Evolutionary conservation across 2,329 filamentous ascomycete species (phyloP).

Genomic region (Rachicladosporium sp.): DNA sequence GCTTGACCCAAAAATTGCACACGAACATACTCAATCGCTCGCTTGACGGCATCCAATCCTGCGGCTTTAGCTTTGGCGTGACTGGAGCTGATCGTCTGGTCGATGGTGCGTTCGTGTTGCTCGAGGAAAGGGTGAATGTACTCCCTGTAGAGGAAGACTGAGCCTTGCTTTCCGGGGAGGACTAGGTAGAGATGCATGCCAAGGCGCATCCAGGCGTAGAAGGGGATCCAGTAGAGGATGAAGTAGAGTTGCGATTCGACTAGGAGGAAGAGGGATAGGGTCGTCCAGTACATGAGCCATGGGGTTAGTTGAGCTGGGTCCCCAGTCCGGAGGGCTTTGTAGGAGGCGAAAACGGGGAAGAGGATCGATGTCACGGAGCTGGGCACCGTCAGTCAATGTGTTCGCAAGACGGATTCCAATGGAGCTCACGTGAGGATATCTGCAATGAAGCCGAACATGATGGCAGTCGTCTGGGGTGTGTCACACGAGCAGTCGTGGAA

Average conservation of each 20-base stretch:
- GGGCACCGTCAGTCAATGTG: slow-evolving; percentile 14
- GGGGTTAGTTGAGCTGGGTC: slow-evolving; percentile 81
- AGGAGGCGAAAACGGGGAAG: slow-evolving; percentile 92
- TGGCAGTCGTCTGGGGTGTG: background rate
- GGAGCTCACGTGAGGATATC: slow-evolving; percentile 62
- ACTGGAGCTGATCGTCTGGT: slow-evolving; percentile 70
- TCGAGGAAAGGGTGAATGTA: slow-evolving; percentile 80
- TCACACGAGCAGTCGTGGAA: too few relatives aligned
- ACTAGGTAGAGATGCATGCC: slow-evolving; percentile 86
- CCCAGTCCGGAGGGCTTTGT: slow-evolving; percentile 89
- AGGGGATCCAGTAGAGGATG: slow-evolving; percentile 80
- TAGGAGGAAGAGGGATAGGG: slow-evolving; percentile 67
- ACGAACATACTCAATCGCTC: slow-evolving; percentile 45
- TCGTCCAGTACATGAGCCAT: slow-evolving; percentile 99
- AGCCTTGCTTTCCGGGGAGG: slow-evolving; percentile 93
- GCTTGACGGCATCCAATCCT: slow-evolving; percentile 49
- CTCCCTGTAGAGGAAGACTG: slow-evolving; percentile 69
- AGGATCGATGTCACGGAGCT: slow-evolving; percentile 81
- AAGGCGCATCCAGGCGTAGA: slow-evolving; percentile 85
- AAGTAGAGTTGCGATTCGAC: slow-evolving; percentile 81
- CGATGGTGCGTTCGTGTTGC: slow-evolving; percentile 78
- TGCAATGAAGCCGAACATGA: slow-evolving; percentile 46
- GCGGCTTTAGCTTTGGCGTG: slow-evolving; percentile 68
- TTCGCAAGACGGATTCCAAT: slow-evolving; percentile 5
- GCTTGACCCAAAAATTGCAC: slow-evolving; percentile 70